Base-by-base conservation (phyloP, 805 yeast genomes). In the Dipodascus geniculatus region DNA sequence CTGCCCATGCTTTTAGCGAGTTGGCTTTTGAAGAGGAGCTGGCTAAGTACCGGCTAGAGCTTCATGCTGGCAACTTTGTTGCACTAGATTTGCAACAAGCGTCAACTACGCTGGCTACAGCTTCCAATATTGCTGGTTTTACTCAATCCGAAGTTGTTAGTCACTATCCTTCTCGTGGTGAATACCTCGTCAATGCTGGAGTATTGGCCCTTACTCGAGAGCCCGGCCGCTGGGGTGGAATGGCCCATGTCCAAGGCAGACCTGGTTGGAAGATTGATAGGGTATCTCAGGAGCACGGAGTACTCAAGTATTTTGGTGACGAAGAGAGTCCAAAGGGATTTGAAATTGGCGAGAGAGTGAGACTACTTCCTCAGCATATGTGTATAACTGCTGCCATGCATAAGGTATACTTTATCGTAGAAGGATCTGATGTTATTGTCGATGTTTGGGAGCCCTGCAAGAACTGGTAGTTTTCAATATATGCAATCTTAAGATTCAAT, bases 21-120 rank as follows among this genome's bases (percentile, higher is more conserved):
- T 42, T 62, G 6, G 61, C 60, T 31, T 19, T 38, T 17, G 22
- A 53, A 9, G 49, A 50, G 14, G 23, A 24, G 52, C 22, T 31
- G 58, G 17, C 42, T 44, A 1, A 38, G 49, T 38, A 51, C 59
- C 38, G 48, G 0, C 67, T 85, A 42, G 93, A 85, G 62, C 63
- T 85, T 17, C 95, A 85, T 64, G 90, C 91, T n/a, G 95, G 95
- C 11, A 85, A 85, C 63, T 85, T 82, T 62, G 76, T 83, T 2
- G 76, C 81, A 62, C 80, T 85, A 61, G 95, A 86, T 63, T 68
- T 84, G 53, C 95, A 86, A 63, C 93, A 86, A 64, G 73, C 81
- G n/a, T 76, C 86, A 11, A 86, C 93, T 0, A 79, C 79, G 0
- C 78, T 84, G 58, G 72, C 83, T 14, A 60, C 67, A 0, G 61